Base-by-base conservation (phyloP, 805 yeast genomes). In the Myxozyma mucilagina region DNA sequence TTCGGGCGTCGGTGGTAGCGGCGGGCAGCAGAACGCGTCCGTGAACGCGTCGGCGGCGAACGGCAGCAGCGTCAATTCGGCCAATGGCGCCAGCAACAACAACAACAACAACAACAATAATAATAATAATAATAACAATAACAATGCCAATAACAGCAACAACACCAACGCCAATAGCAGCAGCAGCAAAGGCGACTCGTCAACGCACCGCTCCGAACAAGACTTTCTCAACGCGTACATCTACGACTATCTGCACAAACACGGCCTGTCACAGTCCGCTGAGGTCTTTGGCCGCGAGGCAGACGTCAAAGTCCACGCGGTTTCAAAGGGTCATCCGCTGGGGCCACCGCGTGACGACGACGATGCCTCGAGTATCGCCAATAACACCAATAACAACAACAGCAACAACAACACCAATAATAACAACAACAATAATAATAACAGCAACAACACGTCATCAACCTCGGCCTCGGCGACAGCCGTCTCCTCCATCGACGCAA, bases 161-260 rank as follows among this genome's bases (percentile, higher is more conserved):
- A 56, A 43, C 63, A 44, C 11, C 64, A 54, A 43, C 47, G 42
- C 47, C 63, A 50, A 32, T 64, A 53, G 36, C 66, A 59, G 53
- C 54, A 47, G 59, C 61, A 54, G 29, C 59, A 42, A 36, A 47
- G 41, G 14, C 52, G 39, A 34, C 59, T 47, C n/a, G n/a, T n/a
- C n/a, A n/a, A n/a, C n/a, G 34, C 61, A 61, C 47, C 60, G 66
- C 35, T 63, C 66, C 47, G 66, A 63, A 54, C 66, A 61, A 41
- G 66, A 61, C 48, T 56, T 65, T 39, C 76, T 91, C 63, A 89
- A 91, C 72, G 91, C 93, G 6, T 91, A 90, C 73, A 86, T 91
- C 41, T 89, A 90, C 71, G 97, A 91, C 74, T 92, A 90, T 69
- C 77, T 91, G 63, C 70, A 88, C 69, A 91, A 91, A 73, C 84